Conservation (phyloP, 257 asterid genomes). For the Ehretia macrophylla region DNA sequence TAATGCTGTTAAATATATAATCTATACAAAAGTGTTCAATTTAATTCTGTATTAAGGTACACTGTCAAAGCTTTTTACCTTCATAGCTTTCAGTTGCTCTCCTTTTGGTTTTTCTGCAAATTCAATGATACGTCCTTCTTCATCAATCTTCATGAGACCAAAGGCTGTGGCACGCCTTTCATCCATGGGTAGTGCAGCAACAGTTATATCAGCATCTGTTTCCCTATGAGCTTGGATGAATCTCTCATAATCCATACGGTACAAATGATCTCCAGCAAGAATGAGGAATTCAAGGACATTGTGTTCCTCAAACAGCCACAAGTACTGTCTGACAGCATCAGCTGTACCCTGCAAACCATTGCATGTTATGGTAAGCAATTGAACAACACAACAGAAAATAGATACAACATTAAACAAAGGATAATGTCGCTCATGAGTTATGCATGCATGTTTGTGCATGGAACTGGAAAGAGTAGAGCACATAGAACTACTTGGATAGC, state of each 20-base stretch:
- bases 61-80: slow-evolving; percentile 29
- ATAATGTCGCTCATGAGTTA: too few relatives aligned
- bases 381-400: not conserved
- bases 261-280: slow-evolving; percentile 86
- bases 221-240: slow-evolving; percentile 88
- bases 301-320: slow-evolving; percentile 86
- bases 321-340: slow-evolving; percentile 80
- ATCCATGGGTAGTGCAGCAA: slow-evolving; percentile 87
- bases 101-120: slow-evolving; percentile 85
- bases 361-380: not conserved
- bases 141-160: slow-evolving; percentile 82
- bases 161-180: slow-evolving; percentile 81
- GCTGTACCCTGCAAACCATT: slow-evolving; percentile 62
- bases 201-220: slow-evolving; percentile 85
- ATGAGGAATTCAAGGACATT: slow-evolving; percentile 67
- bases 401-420: too few relatives aligned
- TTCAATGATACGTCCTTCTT: slow-evolving; percentile 76
- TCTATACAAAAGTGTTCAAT: slow-evolving; percentile 2
- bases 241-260: slow-evolving; percentile 82
- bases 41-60: not conserved
- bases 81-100: slow-evolving; percentile 66
- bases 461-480: too few relatives aligned
- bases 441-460: too few relatives aligned
- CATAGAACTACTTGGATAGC: too few relatives aligned
- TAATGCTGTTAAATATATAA: not conserved